Conservation (phyloP, 1,284 basidiomycete species). For the Gomphus bonarii region DNA sequence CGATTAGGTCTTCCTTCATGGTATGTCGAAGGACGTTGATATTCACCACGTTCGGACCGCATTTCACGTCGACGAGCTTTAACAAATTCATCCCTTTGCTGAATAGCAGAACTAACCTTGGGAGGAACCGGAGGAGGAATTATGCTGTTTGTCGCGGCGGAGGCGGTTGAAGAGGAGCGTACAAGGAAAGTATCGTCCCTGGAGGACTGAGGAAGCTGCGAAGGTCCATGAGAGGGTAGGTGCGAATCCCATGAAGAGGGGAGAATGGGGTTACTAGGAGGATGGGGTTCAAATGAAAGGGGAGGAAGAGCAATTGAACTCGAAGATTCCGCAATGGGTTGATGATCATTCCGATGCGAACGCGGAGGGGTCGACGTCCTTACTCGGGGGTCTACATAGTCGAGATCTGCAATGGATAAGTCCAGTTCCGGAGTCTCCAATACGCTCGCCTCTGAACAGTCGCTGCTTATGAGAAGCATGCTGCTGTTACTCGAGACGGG, state of each 20-base stretch:
- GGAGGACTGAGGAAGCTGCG: conserved; percentile 17
- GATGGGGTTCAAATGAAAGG: conserved; percentile 1
- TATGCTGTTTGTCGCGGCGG: conserved; percentile 28
- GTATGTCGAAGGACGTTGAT: conserved; percentile 18
- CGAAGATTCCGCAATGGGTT: not conserved
- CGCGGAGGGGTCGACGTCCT: conserved; percentile 5
- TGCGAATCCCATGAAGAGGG: conserved; percentile 13
- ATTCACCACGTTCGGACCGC: conserved; percentile 33
- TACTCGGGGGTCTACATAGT: not conserved
- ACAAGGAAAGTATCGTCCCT: not conserved
- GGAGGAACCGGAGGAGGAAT: conserved; percentile 41
- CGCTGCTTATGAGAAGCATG: not conserved
- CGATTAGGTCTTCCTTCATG: conserved; percentile 40
- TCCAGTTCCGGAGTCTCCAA: not conserved
- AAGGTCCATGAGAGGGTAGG: not conserved
- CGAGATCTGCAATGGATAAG: conserved; percentile 1
- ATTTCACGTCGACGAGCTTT: conserved; percentile 61
- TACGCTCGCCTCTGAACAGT: not conserved
- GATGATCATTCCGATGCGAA: not conserved
- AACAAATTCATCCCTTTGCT: conserved; percentile 57
- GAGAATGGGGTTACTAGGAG: conserved; percentile 9
- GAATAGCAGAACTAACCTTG: conserved; percentile 49
- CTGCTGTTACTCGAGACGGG: not conserved
- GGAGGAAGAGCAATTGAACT: conserved; percentile 5
- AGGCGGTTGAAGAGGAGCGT: conserved; percentile 1